These are phyloP conservation scores for Diplocarpon rosae DNA, from an alignment of 2,329 filamentous ascomycete genomes.

Conservation along the genomic window DNA sequence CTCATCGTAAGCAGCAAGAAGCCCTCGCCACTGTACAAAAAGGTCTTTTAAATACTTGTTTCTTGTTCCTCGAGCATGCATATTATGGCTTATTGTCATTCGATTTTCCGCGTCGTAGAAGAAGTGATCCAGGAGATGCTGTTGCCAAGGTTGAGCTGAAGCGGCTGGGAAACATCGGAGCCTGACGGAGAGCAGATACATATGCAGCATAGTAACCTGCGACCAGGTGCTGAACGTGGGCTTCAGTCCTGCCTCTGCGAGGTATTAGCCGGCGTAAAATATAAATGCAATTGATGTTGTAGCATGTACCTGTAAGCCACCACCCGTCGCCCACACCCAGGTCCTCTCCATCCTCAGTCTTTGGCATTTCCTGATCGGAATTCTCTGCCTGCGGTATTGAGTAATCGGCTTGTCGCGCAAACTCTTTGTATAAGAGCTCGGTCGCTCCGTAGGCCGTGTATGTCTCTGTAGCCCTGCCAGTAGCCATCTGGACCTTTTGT, in stretches of 20 bases:
- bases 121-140: slow-evolving; percentile 89
- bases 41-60: slow-evolving; percentile 73
- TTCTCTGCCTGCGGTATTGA: slow-evolving; percentile 16
- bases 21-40: slow-evolving; percentile 84
- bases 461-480: slow-evolving; percentile 38
- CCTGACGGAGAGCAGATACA: slow-evolving; percentile 81
- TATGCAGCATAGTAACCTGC: slow-evolving; percentile 90
- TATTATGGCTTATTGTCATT: slow-evolving; percentile 71
- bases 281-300: neutral
- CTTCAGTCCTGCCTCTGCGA: slow-evolving; percentile 59
- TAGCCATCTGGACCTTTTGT: slow-evolving; percentile 7
- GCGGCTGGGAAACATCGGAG: slow-evolving; percentile 62
- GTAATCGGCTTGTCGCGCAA: slow-evolving; percentile 21
- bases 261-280: neutral
- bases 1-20: slow-evolving; percentile 76
- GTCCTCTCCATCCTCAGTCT: slow-evolving; percentile 70
- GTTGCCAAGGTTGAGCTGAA: slow-evolving; percentile 65
- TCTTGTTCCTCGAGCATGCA: slow-evolving; percentile 46
- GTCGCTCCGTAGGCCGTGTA: slow-evolving; percentile 76
- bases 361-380: slow-evolving; percentile 54
- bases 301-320: slow-evolving; percentile 70
- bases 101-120: slow-evolving; percentile 80
- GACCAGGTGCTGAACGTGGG: slow-evolving; percentile 95
- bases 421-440: slow-evolving; percentile 46
- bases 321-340: slow-evolving; percentile 62